Evolutionary conservation across 2,329 filamentous ascomycete species (phyloP).

Genomic region (Aciculosporium take): DNA sequence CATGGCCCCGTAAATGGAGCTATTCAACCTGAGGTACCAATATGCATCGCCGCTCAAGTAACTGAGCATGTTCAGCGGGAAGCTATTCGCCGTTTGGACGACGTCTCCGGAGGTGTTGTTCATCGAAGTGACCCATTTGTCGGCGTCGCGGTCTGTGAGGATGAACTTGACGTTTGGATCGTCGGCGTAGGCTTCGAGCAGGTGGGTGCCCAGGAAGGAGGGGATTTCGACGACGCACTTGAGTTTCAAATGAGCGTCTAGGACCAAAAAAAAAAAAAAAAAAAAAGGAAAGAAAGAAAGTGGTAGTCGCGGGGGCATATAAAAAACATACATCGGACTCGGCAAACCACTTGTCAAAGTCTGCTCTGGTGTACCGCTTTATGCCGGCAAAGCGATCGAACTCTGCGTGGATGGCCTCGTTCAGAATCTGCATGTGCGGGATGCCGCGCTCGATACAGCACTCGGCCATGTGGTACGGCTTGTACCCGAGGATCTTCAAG

Average conservation of each 20-base stretch:
- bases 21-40: conserved; percentile 3
- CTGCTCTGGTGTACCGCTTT: conserved; percentile 8
- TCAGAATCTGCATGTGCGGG: conserved; percentile 13
- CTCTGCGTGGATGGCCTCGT: conserved; percentile 18
- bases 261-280: not conserved
- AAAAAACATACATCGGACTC: conserved; percentile 20
- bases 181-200: conserved; percentile 13
- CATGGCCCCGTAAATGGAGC: not conserved
- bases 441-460: conserved; percentile 10
- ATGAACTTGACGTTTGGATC: conserved; percentile 24
- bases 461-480: conserved; percentile 23
- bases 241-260: no score
- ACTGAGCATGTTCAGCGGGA: conserved; percentile 15
- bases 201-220: conserved; percentile 16
- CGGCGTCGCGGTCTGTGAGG: conserved; percentile 19
- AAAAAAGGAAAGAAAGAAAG: not conserved
- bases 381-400: conserved; percentile 9
- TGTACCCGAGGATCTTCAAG: conserved; percentile 21
- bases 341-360: conserved; percentile 27
- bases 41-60: conserved; percentile 12
- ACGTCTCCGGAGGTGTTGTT: conserved; percentile 13
- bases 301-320: conserved; percentile 4
- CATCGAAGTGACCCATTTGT: conserved; percentile 17
- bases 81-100: conserved; percentile 1
- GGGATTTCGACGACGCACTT: conserved; percentile 10